phyloP scores from a whole-genome alignment of 768 basidiomycete species.

The Termitomyces sp. region DNA sequence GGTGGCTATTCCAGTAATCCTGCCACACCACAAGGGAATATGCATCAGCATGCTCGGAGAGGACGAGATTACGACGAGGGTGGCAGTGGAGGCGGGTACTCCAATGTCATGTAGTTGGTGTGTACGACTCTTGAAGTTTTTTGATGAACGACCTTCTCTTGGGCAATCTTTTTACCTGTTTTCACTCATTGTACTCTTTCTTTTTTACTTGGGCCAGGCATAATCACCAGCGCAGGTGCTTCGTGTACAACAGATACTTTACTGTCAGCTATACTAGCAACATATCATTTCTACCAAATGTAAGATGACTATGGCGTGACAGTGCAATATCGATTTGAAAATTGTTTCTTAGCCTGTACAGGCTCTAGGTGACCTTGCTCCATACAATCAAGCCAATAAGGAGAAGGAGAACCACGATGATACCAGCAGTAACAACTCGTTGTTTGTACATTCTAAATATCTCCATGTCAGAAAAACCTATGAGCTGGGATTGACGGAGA shows the following conservation, averaged over 20 bases:
- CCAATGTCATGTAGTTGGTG: constrained; percentile 24
- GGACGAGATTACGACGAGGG: constrained; percentile 28
- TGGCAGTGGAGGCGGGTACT: constrained; percentile 22
- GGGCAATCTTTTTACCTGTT: background rate
- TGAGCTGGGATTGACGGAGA: constrained; percentile 12
- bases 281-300: background rate
- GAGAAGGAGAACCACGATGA: constrained; percentile 79
- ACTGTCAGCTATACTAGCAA: background rate
- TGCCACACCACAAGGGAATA: constrained; percentile 12
- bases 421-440: constrained; percentile 80
- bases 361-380: constrained; percentile 47
- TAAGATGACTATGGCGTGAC: background rate
- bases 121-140: background rate
- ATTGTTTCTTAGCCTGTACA: background rate
- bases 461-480: constrained; percentile 47
- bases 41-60: constrained; percentile 17
- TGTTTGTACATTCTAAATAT: constrained; percentile 94
- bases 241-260: constrained; percentile 19
- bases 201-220: background rate
- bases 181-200: background rate
- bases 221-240: background rate
- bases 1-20: constrained; percentile 17
- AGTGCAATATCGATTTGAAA: background rate
- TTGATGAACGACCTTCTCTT: background rate
- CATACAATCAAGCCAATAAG: constrained; percentile 81